Evolutionary conservation across 768 basidiomycete genomes (phyloP).

Genomic region (Tulasnella sp.): DNA sequence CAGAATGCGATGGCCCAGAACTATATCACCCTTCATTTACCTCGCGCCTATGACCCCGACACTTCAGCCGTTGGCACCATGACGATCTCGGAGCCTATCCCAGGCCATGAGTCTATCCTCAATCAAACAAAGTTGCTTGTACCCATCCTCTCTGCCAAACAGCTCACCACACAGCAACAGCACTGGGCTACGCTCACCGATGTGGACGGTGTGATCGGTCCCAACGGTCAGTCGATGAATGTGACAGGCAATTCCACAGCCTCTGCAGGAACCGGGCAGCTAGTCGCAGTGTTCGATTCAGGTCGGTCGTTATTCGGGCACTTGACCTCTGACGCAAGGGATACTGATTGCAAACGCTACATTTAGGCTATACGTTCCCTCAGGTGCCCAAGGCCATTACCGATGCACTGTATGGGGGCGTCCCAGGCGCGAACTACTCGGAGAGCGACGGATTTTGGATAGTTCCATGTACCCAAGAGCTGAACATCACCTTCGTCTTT

Average conservation of each 20-base stretch:
- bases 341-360: background rate
- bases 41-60: background rate
- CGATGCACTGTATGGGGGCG: background rate
- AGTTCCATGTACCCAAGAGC: background rate
- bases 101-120: background rate
- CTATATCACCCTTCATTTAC: background rate
- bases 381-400: background rate
- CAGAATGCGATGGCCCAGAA: background rate
- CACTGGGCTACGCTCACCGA: background rate
- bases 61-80: background rate
- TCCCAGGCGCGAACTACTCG: background rate
- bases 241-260: background rate
- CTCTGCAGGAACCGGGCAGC: background rate
- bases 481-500: background rate
- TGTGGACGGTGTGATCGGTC: background rate
- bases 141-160: background rate
- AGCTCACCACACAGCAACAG: background rate
- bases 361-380: background rate
- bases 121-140: background rate
- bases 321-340: background rate
- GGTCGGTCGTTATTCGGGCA: too few species aligned
- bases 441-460: background rate
- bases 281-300: background rate
- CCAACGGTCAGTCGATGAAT: background rate
- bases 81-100: too few species aligned